A percentile compares a stretch with the other conserved stretches of the same genome.
phyloP scores from a whole-genome alignment of 2,329 filamentous ascomycete genomes.

The Sphaerulina musiva region DNA sequence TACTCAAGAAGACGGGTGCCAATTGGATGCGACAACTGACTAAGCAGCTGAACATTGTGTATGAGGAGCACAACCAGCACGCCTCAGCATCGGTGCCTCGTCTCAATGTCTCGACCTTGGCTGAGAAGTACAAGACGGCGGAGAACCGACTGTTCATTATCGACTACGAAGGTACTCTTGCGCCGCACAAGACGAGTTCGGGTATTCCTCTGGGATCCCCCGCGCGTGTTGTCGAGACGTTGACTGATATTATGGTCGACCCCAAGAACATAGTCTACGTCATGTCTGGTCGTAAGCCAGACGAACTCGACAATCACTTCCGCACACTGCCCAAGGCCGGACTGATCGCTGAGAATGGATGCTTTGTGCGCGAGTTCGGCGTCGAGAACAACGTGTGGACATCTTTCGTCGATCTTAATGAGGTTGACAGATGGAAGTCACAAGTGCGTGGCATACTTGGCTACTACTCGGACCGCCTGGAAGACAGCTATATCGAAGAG shows the following conservation, averaged over 20 bases:
- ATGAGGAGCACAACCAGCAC: conserved; percentile 76
- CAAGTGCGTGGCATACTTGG: conserved; percentile 75
- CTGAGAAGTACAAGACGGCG: conserved; percentile 59
- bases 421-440: conserved; percentile 72
- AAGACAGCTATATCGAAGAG: conserved; percentile 81
- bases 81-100: conserved; percentile 83
- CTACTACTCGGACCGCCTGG: conserved; percentile 85
- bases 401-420: conserved; percentile 64
- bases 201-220: conserved; percentile 82
- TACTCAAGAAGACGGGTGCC: conserved; percentile 74
- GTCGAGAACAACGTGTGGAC: conserved; percentile 58
- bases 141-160: conserved; percentile 74
- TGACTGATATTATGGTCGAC: conserved; percentile 76
- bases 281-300: conserved; percentile 82
- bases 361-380: conserved; percentile 70
- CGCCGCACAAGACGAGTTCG: conserved; percentile 76
- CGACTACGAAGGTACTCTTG: conserved; percentile 88
- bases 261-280: conserved; percentile 81
- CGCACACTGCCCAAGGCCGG: conserved; percentile 75
- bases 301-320: conserved; percentile 83
- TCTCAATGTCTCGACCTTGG: conserved; percentile 61
- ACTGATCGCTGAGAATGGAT: conserved; percentile 90
- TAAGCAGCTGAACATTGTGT: conserved; percentile 63
- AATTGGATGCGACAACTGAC: conserved; percentile 79
- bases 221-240: conserved; percentile 72